Evolutionary conservation across 176 grass and related monocot species (phyloP).

Genomic region (Puya raimondii): DNA sequence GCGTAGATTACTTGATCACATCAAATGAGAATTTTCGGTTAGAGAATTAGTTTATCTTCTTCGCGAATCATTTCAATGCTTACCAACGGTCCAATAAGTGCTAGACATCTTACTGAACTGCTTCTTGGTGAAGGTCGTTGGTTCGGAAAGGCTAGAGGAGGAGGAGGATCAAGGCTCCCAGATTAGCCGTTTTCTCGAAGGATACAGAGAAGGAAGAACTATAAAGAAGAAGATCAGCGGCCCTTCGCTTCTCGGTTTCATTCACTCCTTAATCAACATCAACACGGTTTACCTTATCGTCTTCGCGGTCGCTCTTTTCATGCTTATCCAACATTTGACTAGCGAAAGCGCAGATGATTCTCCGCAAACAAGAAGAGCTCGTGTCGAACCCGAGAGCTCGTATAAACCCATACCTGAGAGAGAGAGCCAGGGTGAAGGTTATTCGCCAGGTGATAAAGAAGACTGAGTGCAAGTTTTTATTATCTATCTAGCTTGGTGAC

Average conservation of each 20-base stretch:
- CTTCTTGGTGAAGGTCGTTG: slow-evolving; percentile 54
- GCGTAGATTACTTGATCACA: no score
- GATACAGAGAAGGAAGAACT: slow-evolving; percentile 65
- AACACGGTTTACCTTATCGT: slow-evolving; percentile 46
- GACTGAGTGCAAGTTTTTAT: slow-evolving; percentile 2
- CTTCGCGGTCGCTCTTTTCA: slow-evolving; percentile 33
- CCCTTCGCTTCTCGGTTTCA: slow-evolving; percentile 23
- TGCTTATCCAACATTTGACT: slow-evolving; percentile 44
- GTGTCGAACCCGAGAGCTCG: slow-evolving; percentile 14
- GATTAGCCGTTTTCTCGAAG: slow-evolving; percentile 64
- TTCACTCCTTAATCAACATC: slow-evolving; percentile 35
- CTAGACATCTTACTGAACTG: slow-evolving; percentile 1
- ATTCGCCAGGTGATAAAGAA: slow-evolving; percentile 1
- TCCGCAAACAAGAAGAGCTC: slow-evolving; percentile 24
- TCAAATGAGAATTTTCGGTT: no score
- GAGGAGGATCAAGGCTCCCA: slow-evolving; percentile 71
- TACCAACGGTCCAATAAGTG: neutral
- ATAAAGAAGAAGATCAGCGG: slow-evolving; percentile 39
- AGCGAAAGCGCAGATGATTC: slow-evolving; percentile 38
- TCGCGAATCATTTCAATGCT: neutral
- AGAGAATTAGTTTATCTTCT: neutral
- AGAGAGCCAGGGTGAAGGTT: neutral
- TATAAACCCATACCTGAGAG: neutral
- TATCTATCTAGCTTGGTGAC: no score
- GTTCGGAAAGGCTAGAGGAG: slow-evolving; percentile 68